A percentile compares a stretch with the other conserved stretches of the same genome.
These are phyloP conservation scores for Phyllosticta paracitricarpa DNA, from an alignment of 2,329 filamentous ascomycete genomes.

Conservation along the genomic window DNA sequence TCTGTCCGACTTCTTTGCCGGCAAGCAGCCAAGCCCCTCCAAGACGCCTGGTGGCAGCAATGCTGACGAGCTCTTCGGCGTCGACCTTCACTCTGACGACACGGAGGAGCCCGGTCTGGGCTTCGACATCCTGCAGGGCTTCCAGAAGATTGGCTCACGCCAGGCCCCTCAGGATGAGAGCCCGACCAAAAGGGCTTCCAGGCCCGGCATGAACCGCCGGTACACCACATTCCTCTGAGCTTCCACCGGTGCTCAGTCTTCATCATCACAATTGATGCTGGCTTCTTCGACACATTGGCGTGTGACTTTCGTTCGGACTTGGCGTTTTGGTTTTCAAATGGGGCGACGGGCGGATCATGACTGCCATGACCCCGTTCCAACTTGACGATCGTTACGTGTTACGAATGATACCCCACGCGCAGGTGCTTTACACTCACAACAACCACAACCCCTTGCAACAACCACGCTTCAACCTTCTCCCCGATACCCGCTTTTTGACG, in stretches of 20 bases:
- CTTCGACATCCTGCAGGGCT: slow-evolving; percentile 65
- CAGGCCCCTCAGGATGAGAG: slow-evolving; percentile 2
- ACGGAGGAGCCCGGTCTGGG: slow-evolving; percentile 48
- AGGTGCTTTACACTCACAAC: not conserved
- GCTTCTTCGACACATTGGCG: not conserved
- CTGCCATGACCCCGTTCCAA: not conserved
- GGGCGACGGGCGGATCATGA: not conserved
- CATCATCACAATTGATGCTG: not conserved
- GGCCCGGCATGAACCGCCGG: not conserved
- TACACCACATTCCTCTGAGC: slow-evolving; percentile 3
- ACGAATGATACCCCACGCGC: not conserved
- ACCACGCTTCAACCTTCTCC: not conserved
- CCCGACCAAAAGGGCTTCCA: slow-evolving; percentile 5
- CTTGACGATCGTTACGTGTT: not conserved
- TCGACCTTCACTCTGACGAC: slow-evolving; percentile 50
- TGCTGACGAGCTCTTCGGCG: slow-evolving; percentile 43
- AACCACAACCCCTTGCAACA: not conserved
- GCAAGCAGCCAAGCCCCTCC: slow-evolving; percentile 5
- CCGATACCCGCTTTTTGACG: not conserved
- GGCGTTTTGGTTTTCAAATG: not conserved
- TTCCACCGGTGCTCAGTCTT: not conserved
- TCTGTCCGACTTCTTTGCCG: slow-evolving; percentile 9
- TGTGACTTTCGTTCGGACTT: not conserved
- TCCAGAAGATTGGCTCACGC: slow-evolving; percentile 57
- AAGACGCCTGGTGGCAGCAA: slow-evolving; percentile 6